Base-by-base conservation (phyloP, 805 yeast genomes). In the Lachancea nothofagi region DNA sequence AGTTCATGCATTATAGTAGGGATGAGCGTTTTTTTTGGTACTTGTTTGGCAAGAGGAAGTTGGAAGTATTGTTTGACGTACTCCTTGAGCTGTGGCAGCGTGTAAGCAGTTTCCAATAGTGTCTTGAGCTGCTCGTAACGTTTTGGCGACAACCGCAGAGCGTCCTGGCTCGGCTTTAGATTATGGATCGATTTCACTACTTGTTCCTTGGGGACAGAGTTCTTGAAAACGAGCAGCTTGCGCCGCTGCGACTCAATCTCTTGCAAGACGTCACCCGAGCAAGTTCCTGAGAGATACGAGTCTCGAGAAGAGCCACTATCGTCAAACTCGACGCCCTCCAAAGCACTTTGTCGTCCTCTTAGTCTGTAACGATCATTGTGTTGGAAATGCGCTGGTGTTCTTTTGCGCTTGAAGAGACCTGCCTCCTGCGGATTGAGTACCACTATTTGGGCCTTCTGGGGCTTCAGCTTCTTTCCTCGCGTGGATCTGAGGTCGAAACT, bases 391-490 rank as follows among this genome's bases (percentile, higher is more conserved):
- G 38, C 48, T 7, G 51, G 52, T 8, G 37, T 35, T 13, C 26
- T 36, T 22, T 44, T 39, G 29, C 39, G 43, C 27, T 42, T 48
- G 20, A 50, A 37, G 5, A 55, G 39, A 2, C 61, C 62, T 2
- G 61, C 51, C 33, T 57, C 55, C 17, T 38, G 41, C 5, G 54
- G 58, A 36, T 54, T 50, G 18, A 60, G 38, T 2, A 60, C 62
- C 3, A 60, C 53, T 15, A 57, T 48, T 17, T 51, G 46, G 10
- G 54, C 50, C 24, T 48, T 55, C 18, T 36, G 28, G 12, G 65
- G 63, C 42, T 53, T 52, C 17, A 54, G 29, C 34, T 60, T 60
- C 43, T 48, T 56, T 3, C 64, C 65, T 36, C 54, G 44, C 6
- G 43, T 40, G 29, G 22, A 20, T 2, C 14, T 14, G 3, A 33